Percentiles rank a stretch among this genome's conserved stretches.
phyloP scores from a whole-genome alignment of 805 yeast species.

The Zygosaccharomyces gambellarensis region DNA sequence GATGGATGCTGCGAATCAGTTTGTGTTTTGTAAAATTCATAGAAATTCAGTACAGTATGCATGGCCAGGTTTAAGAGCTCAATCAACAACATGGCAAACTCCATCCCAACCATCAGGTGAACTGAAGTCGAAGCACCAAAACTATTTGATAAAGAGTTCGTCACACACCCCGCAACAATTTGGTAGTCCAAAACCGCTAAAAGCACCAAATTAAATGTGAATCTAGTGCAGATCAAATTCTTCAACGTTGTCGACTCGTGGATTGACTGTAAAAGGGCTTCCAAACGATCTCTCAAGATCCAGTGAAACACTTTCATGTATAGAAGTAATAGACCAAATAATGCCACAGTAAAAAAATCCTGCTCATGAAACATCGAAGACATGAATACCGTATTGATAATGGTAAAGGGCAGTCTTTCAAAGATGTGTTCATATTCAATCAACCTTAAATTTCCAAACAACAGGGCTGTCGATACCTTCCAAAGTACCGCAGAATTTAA shows the following conservation, averaged over 20 bases:
- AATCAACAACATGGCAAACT: constrained; percentile 60
- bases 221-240: constrained; percentile 34
- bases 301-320: constrained; percentile 71
- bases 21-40: constrained; percentile 42
- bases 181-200: constrained; percentile 48
- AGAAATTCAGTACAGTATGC: constrained; percentile 37
- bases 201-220: constrained; percentile 41
- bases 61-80: constrained; percentile 38
- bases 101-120: constrained; percentile 68
- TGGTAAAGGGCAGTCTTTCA: constrained; percentile 59
- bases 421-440: constrained; percentile 72
- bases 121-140: constrained; percentile 43
- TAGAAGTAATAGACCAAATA: constrained; percentile 39
- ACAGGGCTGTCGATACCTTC: constrained; percentile 44
- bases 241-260: constrained; percentile 31
- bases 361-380: constrained; percentile 50
- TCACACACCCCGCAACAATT: constrained; percentile 52
- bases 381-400: constrained; percentile 58
- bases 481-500: constrained; percentile 38
- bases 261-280: constrained; percentile 44
- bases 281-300: constrained; percentile 51
- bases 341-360: constrained; percentile 41
- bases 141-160: constrained; percentile 38
- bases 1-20: neutral
- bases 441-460: constrained; percentile 72